These are phyloP conservation scores for Neoboletus magnificus DNA, from an alignment of 768 basidiomycete genomes.

Conservation along the genomic window DNA sequence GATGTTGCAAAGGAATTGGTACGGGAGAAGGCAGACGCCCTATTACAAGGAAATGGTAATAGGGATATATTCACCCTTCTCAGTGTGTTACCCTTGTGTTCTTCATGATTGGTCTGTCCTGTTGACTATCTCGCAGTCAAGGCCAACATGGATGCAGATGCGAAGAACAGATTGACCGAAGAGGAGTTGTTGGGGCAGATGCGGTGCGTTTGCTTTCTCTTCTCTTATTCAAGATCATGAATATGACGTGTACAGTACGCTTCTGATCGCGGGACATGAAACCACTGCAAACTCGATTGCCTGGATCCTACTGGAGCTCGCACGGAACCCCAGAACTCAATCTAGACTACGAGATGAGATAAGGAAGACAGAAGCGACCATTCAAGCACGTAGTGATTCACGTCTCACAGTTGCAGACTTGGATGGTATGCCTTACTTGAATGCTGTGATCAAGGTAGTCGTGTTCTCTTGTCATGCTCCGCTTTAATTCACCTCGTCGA, in stretches of 20 bases:
- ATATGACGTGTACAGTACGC: slow-evolving; percentile 30
- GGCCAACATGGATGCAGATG: too few species aligned
- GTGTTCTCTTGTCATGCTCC: neutral
- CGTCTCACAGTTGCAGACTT: slow-evolving; percentile 34
- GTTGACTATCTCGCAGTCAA: neutral
- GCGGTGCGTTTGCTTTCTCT: too few species aligned
- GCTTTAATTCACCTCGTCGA: slow-evolving; percentile 9
- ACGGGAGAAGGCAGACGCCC: neutral
- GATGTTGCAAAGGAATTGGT: too few species aligned
- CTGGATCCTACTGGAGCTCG: slow-evolving; percentile 52
- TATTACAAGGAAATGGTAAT: slow-evolving; percentile 16
- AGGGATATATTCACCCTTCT: slow-evolving; percentile 31
- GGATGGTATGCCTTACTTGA: slow-evolving; percentile 43
- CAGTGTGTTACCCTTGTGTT: slow-evolving; percentile 25
- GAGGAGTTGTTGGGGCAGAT: too few species aligned
- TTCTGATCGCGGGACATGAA: slow-evolving; percentile 53
- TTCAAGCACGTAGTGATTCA: neutral
- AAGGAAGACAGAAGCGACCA: neutral
- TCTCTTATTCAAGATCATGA: neutral
- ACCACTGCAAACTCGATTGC: slow-evolving; percentile 55
- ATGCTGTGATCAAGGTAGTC: slow-evolving; percentile 32
- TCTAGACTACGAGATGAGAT: slow-evolving; percentile 45
- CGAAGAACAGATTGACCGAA: too few species aligned
- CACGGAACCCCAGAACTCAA: slow-evolving; percentile 32
- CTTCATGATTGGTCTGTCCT: neutral